Conservation (phyloP, 2,329 filamentous ascomycete species). For the Ascochyta rabiei region DNA sequence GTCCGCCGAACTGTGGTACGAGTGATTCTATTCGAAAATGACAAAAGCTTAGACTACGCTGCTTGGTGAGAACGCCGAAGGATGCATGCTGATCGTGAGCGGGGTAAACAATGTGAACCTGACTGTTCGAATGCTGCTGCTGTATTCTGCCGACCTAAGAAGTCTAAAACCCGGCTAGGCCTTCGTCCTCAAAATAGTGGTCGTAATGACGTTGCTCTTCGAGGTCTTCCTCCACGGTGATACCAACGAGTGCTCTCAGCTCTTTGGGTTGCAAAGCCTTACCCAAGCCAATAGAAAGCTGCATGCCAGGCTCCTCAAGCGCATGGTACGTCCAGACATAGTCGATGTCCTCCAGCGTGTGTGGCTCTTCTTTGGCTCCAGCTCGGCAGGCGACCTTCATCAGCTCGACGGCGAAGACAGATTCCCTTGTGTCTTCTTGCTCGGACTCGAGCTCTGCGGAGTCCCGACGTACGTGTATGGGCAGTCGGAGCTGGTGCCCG, state of each 20-base stretch:
- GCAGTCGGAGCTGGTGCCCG: conserved; percentile 17
- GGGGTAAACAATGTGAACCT: background rate
- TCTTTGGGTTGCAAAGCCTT: conserved; percentile 26
- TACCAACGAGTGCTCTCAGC: conserved; percentile 27
- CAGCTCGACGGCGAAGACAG: conserved; percentile 31
- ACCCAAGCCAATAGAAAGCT: conserved; percentile 39
- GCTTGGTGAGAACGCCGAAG: background rate
- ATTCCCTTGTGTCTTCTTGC: conserved; percentile 12
- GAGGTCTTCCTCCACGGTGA: conserved; percentile 24
- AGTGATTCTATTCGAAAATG: too few relatives aligned
- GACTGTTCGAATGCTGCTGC: too few relatives aligned
- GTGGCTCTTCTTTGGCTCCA: conserved; percentile 32
- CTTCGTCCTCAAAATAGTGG: conserved; percentile 20
- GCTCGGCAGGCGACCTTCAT: conserved; percentile 35
- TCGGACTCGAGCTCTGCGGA: conserved; percentile 22
- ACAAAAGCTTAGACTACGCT: background rate
- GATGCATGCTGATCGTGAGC: background rate
- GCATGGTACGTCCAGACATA: conserved; percentile 37
- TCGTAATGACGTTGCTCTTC: conserved; percentile 19
- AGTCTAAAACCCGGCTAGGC: conserved; percentile 19
- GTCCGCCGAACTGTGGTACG: background rate
- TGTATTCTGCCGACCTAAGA: background rate
- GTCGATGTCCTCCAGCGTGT: conserved; percentile 35
- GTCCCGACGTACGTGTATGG: conserved; percentile 31
- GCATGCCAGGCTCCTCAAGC: conserved; percentile 26